phyloP scores from a whole-genome alignment of 2,329 filamentous ascomycete genomes.

The Calonectria leucothoes region DNA sequence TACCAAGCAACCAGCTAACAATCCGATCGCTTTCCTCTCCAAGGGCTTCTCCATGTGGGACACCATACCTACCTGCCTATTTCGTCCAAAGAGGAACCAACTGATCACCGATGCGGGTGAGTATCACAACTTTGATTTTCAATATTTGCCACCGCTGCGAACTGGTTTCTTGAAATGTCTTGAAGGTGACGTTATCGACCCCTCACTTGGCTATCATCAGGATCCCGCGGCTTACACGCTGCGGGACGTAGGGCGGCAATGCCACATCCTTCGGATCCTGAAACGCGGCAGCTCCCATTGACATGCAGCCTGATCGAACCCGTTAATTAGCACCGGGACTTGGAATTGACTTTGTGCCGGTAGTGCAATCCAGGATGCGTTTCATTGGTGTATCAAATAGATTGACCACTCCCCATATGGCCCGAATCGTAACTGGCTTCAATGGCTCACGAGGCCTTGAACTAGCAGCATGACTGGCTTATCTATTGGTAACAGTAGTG shows the following conservation, averaged over 20 bases:
- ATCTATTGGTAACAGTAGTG: not conserved
- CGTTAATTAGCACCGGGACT: slow-evolving; percentile 1
- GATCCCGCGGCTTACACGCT: not conserved
- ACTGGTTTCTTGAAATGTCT: not conserved
- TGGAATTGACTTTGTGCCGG: not conserved
- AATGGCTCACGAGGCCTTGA: not conserved
- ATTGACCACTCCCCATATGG: not conserved
- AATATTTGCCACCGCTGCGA: not conserved
- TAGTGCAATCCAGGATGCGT: slow-evolving; percentile 9
- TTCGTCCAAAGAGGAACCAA: not conserved
- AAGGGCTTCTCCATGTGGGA: not conserved
- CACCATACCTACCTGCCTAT: not conserved
- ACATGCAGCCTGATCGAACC: not conserved
- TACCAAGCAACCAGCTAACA: not conserved
- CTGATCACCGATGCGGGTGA: not conserved
- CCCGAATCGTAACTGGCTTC: not conserved
- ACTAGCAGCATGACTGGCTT: not conserved
- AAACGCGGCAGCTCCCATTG: slow-evolving; percentile 21
- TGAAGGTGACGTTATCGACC: not conserved
- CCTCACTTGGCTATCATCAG: not conserved
- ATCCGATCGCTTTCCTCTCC: not conserved
- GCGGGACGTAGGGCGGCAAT: not conserved
- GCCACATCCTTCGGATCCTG: slow-evolving; percentile 17
- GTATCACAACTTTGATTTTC: not conserved
- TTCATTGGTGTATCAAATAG: not conserved